Evolutionary conservation across 2,329 filamentous ascomycete genomes (phyloP), one percentile per base, ranked within the genome.

Genomic region (Mollisiaceae sp.): DNA sequence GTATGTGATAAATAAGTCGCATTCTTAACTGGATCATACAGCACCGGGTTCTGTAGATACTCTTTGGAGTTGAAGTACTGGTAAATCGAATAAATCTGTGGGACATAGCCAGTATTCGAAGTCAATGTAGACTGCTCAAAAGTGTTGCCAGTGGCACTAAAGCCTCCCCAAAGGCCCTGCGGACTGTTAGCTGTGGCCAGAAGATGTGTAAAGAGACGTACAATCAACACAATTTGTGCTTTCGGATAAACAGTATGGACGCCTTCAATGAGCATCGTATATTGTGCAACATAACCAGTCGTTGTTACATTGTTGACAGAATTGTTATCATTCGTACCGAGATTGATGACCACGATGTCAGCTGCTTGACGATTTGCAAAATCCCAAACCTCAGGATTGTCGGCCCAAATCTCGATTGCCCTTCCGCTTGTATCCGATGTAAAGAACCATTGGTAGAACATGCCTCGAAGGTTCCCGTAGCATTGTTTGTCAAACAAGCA

Each of bases 391-490:
- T 82, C 80, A 1, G 81, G 79, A 1, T 80, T 74, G 52, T 81
- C 79, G 76, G 69, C 72, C 22, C 66, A 75, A 14, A 71, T 67
- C 20, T 12, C 63, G 38, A 47, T 54, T 62, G 24, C 68, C 67
- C 70, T 47, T 38, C 63, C 58, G 18, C 67, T 81, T 0, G 83
- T 85, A 70, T 88, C 86, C 0, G 81, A 82, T 0, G 84, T 83
- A 59, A 83, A 83, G 69, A 83, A 84, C 84, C 84, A 88, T 74
- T 87, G 86, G 70, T 85, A 82, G 32, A 79, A 78, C 71, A 83
- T 81, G 18, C 83, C 83, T 43, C 79, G 76, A 8, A 78, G 77
- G 50, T 82, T 82, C 4, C 83, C 84, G 77, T 82, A 88, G 75
- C 85, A 89, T 58, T 82, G 71, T 62, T 84, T 79, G 69, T 88